Evolutionary conservation across 768 basidiomycete genomes (phyloP).

Genomic region (Ramaria sp.): DNA sequence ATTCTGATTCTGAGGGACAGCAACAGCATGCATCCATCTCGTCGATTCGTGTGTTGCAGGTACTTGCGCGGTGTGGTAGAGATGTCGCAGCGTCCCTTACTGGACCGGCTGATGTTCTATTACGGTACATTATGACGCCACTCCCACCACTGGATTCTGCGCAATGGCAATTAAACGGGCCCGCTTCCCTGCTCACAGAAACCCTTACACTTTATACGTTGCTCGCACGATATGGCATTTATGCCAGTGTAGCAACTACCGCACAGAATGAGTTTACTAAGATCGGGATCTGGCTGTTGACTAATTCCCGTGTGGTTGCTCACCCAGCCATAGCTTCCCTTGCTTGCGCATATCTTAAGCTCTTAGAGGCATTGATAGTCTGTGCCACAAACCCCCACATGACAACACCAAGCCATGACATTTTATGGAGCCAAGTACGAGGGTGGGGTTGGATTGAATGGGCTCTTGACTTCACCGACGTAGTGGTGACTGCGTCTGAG

Average conservation of each 20-base stretch:
- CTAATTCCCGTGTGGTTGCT: conserved; percentile 18
- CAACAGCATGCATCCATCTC: not conserved
- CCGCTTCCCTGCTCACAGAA: conserved; percentile 30
- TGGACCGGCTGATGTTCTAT: conserved; percentile 48
- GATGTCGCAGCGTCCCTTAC: conserved; percentile 38
- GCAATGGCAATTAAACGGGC: not conserved
- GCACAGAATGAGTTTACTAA: conserved; percentile 44
- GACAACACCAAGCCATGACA: conserved; percentile 77
- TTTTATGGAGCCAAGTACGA: conserved; percentile 81
- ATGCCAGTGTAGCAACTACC: conserved; percentile 54
- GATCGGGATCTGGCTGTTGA: conserved; percentile 37
- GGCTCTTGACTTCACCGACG: conserved; percentile 22
- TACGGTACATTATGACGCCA: conserved; percentile 58
- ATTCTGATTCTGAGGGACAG: not conserved
- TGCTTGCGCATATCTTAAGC: conserved; percentile 39
- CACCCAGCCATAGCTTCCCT: conserved; percentile 18
- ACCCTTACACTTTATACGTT: conserved; percentile 54
- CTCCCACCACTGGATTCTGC: conserved; percentile 25
- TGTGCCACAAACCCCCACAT: conserved; percentile 88
- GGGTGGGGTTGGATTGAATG: conserved; percentile 68
- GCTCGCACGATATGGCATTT: conserved; percentile 72
- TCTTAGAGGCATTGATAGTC: conserved; percentile 62
- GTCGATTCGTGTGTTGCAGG: conserved; percentile 4
- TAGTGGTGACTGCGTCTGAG: not conserved
- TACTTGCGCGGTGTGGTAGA: not conserved